Conservation (phyloP, 176 grass and related monocot species). For the Thalia dealbata region DNA sequence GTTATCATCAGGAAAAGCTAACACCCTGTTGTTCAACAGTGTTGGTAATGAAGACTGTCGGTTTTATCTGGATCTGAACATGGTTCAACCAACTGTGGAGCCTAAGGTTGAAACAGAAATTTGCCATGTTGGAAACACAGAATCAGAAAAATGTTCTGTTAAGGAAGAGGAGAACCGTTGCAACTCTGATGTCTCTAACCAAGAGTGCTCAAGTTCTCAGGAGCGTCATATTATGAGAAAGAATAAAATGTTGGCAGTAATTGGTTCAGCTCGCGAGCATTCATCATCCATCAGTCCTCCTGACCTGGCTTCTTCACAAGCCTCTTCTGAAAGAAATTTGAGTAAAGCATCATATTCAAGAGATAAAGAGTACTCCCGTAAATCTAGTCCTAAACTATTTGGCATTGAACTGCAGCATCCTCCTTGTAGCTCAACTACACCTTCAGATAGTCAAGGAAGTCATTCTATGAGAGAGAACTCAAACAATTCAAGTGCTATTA, state of each 20-base stretch:
- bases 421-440: not conserved
- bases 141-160: not conserved
- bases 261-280: constrained; percentile 22
- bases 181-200: constrained; percentile 12
- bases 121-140: not conserved
- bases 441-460: constrained; percentile 26
- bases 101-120: constrained; percentile 16
- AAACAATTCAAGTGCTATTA: constrained; percentile 11
- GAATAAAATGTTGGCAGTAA: constrained; percentile 20
- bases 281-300: constrained; percentile 28
- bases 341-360: constrained; percentile 11
- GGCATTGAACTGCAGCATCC: constrained; percentile 37
- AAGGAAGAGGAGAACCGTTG: constrained; percentile 16
- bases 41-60: constrained; percentile 2
- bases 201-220: constrained; percentile 16
- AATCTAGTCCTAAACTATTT: constrained; percentile 34
- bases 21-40: not conserved
- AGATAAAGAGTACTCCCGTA: constrained; percentile 10
- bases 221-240: constrained; percentile 15
- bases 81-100: constrained; percentile 18
- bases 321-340: constrained; percentile 3
- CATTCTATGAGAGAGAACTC: constrained; percentile 32
- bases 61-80: constrained; percentile 37
- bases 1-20: not conserved
- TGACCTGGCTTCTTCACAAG: constrained; percentile 21